Evolutionary conservation across 2,329 filamentous ascomycete species (phyloP).

Genomic region (Diaporthe sp.): DNA sequence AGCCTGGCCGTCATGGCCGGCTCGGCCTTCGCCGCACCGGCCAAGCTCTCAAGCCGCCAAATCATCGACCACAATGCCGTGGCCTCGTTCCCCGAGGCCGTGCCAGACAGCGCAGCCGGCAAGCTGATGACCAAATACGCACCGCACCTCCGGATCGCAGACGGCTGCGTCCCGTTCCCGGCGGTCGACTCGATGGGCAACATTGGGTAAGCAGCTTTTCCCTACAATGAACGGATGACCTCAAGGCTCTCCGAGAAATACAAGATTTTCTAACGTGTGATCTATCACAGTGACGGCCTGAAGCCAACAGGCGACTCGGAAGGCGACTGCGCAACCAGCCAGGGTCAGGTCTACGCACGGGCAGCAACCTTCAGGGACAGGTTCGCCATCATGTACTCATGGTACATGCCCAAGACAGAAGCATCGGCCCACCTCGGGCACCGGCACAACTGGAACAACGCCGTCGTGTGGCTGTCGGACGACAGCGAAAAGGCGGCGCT

Average conservation of each 20-base stretch:
- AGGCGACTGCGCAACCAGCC: conserved; percentile 48
- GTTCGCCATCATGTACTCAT: conserved; percentile 53
- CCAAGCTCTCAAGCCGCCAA: conserved; percentile 20
- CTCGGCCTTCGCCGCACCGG: background rate
- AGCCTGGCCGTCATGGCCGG: conserved; percentile 19
- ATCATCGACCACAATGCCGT: conserved; percentile 51
- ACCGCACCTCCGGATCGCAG: conserved; percentile 59
- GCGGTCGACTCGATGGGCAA: conserved; percentile 66
- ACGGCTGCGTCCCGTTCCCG: conserved; percentile 71
- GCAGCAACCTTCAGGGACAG: conserved; percentile 46
- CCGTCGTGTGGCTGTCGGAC: conserved; percentile 52
- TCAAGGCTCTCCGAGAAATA: background rate
- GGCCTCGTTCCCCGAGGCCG: conserved; percentile 50
- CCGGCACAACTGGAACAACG: conserved; percentile 55
- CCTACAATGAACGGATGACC: background rate
- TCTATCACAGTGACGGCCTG: conserved; percentile 48
- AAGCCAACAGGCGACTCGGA: conserved; percentile 46
- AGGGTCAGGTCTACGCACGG: conserved; percentile 54
- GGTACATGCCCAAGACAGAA: conserved; percentile 59
- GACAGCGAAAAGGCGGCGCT: conserved; percentile 48
- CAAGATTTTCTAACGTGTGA: conserved; percentile 22
- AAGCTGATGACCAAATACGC: conserved; percentile 53
- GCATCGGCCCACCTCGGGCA: conserved; percentile 53
- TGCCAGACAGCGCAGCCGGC: conserved; percentile 49
- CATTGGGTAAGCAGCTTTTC: conserved; percentile 44